Conservation (phyloP, 352 stramenopile genomes). For the Pythium aquatile region DNA sequence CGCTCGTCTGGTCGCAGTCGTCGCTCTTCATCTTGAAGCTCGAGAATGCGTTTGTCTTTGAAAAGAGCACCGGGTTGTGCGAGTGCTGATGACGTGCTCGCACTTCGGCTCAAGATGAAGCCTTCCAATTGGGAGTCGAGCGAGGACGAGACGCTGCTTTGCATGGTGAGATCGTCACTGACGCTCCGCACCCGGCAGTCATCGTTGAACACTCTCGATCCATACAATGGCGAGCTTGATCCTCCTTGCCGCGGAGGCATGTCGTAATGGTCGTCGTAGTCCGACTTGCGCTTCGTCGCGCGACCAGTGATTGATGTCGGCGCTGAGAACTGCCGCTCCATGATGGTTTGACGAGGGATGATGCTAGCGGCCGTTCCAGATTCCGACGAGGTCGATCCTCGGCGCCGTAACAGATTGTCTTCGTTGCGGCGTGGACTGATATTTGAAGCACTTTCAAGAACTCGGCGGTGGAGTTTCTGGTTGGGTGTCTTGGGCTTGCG, state of each 20-base stretch:
- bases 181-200: constrained; percentile 34
- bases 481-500: constrained; percentile 64
- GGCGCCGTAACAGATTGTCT: constrained; percentile 13
- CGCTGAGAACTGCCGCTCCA: constrained; percentile 18
- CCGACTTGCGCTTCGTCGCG: constrained; percentile 21
- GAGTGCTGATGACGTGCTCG: constrained; percentile 34
- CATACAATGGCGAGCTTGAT: not conserved
- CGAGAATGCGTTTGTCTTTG: constrained; percentile 73
- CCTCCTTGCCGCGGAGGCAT: not conserved
- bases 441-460: constrained; percentile 48
- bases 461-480: constrained; percentile 55
- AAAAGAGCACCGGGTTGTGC: constrained; percentile 35
- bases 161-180: constrained; percentile 37
- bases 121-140: constrained; percentile 17
- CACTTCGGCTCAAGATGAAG: constrained; percentile 35
- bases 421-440: constrained; percentile 71
- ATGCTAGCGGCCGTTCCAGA: not conserved
- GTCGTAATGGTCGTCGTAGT: constrained; percentile 16
- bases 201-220: not conserved
- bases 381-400: constrained; percentile 16
- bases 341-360: constrained; percentile 10
- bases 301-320: constrained; percentile 3
- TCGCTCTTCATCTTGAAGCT: constrained; percentile 76
- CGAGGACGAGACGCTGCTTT: constrained; percentile 15
- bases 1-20: constrained; percentile 56